Percentiles rank a stretch among this genome's conserved stretches.
Evolutionary conservation across 1,284 basidiomycete species (phyloP).

Genomic region (Meripilus lineatus): DNA sequence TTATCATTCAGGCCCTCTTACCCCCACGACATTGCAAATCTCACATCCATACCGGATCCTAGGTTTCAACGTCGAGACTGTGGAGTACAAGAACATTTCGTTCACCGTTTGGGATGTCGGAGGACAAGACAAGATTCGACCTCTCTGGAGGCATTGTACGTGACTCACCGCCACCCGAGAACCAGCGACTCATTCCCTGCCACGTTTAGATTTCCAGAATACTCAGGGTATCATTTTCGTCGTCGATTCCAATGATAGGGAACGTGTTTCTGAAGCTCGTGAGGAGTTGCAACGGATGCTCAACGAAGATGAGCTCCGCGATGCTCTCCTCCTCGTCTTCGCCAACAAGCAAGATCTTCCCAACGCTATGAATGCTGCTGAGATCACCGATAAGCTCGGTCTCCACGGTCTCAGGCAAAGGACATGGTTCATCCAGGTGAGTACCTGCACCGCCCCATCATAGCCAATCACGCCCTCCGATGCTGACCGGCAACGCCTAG

Average conservation of each 20-base stretch:
- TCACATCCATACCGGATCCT: neutral
- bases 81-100: slow-evolving; percentile 90
- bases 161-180: slow-evolving; percentile 22
- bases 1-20: slow-evolving; percentile 7
- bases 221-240: slow-evolving; percentile 99
- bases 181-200: neutral
- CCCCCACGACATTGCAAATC: slow-evolving; percentile 5
- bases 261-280: slow-evolving; percentile 98
- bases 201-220: slow-evolving; percentile 93
- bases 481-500: slow-evolving; percentile 34
- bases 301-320: slow-evolving; percentile 98
- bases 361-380: slow-evolving; percentile 99
- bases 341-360: slow-evolving; percentile 99
- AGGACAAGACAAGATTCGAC: slow-evolving; percentile 85
- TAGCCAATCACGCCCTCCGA: slow-evolving; percentile 12
- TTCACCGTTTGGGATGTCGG: slow-evolving; percentile 92
- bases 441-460: slow-evolving; percentile 22
- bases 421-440: slow-evolving; percentile 98
- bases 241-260: slow-evolving; percentile 99
- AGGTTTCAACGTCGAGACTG: slow-evolving; percentile 98
- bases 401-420: slow-evolving; percentile 95
- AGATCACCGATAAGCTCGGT: slow-evolving; percentile 99
- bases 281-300: slow-evolving; percentile 99
- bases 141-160: slow-evolving; percentile 98
- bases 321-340: slow-evolving; percentile 97